phyloP scores from a whole-genome alignment of 2,329 filamentous ascomycete species.

The Ophiostoma tasmaniense region DNA sequence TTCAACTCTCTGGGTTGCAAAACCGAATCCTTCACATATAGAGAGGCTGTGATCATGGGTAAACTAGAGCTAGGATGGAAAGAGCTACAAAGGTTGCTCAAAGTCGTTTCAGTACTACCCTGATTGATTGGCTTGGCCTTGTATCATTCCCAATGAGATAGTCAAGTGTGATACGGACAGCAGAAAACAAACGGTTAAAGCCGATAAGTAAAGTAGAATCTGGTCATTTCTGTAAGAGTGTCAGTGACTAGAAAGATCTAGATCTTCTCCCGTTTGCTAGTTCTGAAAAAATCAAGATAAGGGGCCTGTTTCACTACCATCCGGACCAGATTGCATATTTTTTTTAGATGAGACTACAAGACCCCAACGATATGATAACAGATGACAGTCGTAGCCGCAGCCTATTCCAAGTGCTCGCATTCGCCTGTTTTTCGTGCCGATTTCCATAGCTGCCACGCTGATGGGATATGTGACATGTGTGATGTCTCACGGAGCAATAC shows the following conservation, averaged over 20 bases:
- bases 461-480: neutral
- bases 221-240: neutral
- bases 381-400: neutral
- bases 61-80: neutral
- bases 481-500: neutral
- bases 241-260: neutral
- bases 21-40: neutral
- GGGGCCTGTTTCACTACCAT: neutral
- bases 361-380: neutral
- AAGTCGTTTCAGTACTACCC: neutral
- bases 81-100: neutral
- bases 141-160: neutral
- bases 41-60: neutral
- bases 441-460: neutral
- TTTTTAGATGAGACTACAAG: neutral
- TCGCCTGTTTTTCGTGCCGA: neutral
- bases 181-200: neutral
- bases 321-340: neutral
- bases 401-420: neutral
- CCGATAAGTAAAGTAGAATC: neutral
- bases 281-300: neutral
- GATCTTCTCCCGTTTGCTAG: neutral
- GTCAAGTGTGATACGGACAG: neutral
- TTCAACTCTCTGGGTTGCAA: neutral
- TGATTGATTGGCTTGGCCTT: neutral